Base-by-base conservation (phyloP, 2,329 filamentous ascomycete species). In the Stylonectria norvegica region DNA sequence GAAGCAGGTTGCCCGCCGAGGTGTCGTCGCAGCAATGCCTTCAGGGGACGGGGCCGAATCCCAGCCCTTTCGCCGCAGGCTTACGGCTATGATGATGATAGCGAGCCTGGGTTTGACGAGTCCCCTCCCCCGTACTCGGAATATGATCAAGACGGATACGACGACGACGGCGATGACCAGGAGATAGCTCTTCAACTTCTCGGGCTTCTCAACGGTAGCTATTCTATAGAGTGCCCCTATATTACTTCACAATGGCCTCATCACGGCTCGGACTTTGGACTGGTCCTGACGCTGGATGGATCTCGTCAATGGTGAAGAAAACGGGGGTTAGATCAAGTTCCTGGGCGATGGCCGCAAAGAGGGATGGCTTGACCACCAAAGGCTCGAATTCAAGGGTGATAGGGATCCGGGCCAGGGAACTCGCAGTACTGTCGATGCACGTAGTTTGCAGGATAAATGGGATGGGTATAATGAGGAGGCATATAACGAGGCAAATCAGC, bases 151-250 rank as follows among this genome's bases (percentile, higher is more conserved):
- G 36, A 44, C 5, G 27, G n/a, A 7, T 10, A 38, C 9, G n/a
- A 23, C 3, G 20, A 37, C 11, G 18, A 37, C 2, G 15, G 7
- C 10, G 34, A 40, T 14, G 27, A 25, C 5, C 17, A n/a, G 9
- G 23, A 5, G 23, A 20, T 5, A 31, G 30, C 15, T n/a, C 54
- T 63, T 1, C 25, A 27, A 3, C 52, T 60, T 2, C 53, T 71
- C 0, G 63, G 66, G 2, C 51, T 66, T 3, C 49, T 76, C 11
- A 74, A 72, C 34, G 72, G 74, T 7, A 56, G 60, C 3, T 77
- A 76, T 52, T 47, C 56, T 4, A 51, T 76, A 11, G 30, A 42
- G 8, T 65, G 57, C 33, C 37, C 41, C 8, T 37, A 53, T 4
- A 55, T 64, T 3, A 36, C 47, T 7, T 19, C 19, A 0, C 18